phyloP scores from a whole-genome alignment of 371 early-diverging fungal genomes.

The Smittium mucronatum region DNA sequence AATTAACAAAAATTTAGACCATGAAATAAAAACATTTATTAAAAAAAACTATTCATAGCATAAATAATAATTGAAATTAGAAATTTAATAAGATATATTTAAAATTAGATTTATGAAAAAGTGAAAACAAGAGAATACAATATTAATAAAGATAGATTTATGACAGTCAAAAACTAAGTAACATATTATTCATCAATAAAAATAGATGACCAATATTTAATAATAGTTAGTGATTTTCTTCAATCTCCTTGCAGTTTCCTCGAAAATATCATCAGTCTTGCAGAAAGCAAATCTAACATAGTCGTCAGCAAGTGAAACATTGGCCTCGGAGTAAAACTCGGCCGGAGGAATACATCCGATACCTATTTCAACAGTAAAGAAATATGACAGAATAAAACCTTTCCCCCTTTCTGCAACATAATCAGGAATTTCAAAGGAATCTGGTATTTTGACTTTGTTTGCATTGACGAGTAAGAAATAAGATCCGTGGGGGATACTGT shows the following conservation, averaged over 20 bases:
- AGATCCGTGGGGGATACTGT: slow-evolving; percentile 80
- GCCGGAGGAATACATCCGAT: slow-evolving; percentile 87
- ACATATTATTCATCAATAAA: too few relatives aligned
- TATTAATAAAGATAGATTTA: too few relatives aligned
- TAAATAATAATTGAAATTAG: too few relatives aligned
- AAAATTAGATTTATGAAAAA: too few relatives aligned
- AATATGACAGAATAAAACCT: slow-evolving; percentile 75
- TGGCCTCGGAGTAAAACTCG: slow-evolving; percentile 70
- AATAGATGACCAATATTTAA: too few relatives aligned
- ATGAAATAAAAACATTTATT: too few relatives aligned
- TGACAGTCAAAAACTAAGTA: too few relatives aligned
- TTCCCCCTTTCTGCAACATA: slow-evolving; percentile 45
- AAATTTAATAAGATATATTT: too few relatives aligned
- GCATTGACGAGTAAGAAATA: slow-evolving; percentile 88
- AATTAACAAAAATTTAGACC: too few relatives aligned
- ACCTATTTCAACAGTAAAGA: slow-evolving; percentile 77
- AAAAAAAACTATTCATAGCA: too few relatives aligned
- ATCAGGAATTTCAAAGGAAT: slow-evolving; percentile 46
- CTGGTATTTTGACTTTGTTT: slow-evolving; percentile 47
- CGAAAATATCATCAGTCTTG: slow-evolving; percentile 74
- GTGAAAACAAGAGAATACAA: too few relatives aligned
- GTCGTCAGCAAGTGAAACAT: slow-evolving; percentile 54
- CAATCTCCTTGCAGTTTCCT: slow-evolving; percentile 59
- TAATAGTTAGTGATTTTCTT: slow-evolving; percentile 41
- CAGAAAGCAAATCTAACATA: slow-evolving; percentile 88